phyloP scores from a whole-genome alignment of 1,284 basidiomycete genomes.

The Porodaedalea pini region DNA sequence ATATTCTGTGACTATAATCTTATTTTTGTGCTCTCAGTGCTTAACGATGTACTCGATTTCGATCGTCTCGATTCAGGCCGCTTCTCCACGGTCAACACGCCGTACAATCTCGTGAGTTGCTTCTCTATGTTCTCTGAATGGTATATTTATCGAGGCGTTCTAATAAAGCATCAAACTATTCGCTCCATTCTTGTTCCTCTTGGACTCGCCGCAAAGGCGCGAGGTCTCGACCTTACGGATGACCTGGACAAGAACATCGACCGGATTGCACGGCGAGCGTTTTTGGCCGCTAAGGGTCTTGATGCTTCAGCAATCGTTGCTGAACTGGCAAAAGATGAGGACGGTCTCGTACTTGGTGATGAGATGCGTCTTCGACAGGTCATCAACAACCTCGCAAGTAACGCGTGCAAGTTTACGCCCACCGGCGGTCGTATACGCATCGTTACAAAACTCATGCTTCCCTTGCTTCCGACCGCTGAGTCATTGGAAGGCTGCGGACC shows the following conservation, averaged over 20 bases:
- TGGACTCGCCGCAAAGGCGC: constrained; percentile 68
- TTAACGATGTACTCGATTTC: constrained; percentile 51
- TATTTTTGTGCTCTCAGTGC: constrained; percentile 35
- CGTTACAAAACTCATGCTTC: constrained; percentile 49
- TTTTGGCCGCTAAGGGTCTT: constrained; percentile 52
- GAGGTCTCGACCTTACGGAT: constrained; percentile 63
- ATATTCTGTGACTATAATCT: background rate
- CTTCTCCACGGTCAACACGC: constrained; percentile 62
- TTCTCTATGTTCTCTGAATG: constrained; percentile 12
- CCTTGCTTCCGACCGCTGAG: constrained; percentile 22
- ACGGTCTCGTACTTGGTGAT: constrained; percentile 72
- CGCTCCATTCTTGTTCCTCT: constrained; percentile 76
- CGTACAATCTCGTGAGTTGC: background rate
- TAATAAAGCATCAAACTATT: constrained; percentile 82
- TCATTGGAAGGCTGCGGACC: background rate
- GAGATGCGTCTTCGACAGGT: constrained; percentile 80
- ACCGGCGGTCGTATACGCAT: constrained; percentile 66
- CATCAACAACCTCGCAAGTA: constrained; percentile 73
- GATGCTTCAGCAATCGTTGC: constrained; percentile 31
- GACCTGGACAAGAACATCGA: constrained; percentile 77
- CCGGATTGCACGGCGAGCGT: constrained; percentile 52
- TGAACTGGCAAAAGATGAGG: constrained; percentile 43
- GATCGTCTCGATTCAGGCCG: constrained; percentile 74
- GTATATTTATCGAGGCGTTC: constrained; percentile 39
- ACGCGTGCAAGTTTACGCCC: constrained; percentile 79